phyloP scores from a whole-genome alignment of 345 rosid species.

The Abelmoschus esculentus region DNA sequence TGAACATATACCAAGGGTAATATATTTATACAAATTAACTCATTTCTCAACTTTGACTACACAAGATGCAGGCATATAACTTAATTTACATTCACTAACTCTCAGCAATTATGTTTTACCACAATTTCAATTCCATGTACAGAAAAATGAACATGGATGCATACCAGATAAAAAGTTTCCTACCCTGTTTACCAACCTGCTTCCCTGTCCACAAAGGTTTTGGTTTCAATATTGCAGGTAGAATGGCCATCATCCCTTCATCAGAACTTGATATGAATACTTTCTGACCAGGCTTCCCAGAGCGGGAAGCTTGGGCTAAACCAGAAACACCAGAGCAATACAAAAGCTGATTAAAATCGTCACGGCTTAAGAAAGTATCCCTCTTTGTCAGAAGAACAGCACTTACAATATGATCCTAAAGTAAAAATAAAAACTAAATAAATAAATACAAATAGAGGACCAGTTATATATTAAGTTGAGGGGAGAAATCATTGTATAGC shows the following conservation, averaged over 20 bases:
- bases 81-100: neutral
- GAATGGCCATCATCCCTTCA: conserved; percentile 35
- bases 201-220: conserved; percentile 94
- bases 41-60: neutral
- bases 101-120: neutral
- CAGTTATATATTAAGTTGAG: conserved; percentile 10
- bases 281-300: conserved; percentile 56
- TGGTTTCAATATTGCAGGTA: conserved; percentile 81
- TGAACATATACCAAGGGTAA: neutral
- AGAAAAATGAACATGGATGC: neutral
- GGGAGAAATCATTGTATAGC: neutral
- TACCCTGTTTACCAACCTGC: conserved; percentile 47
- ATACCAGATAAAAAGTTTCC: neutral
- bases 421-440: neutral
- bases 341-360: conserved; percentile 74
- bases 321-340: conserved; percentile 69
- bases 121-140: neutral
- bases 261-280: conserved; percentile 42
- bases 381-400: conserved; percentile 80
- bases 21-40: neutral
- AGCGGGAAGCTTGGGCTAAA: conserved; percentile 32
- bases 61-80: neutral
- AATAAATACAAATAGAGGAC: neutral
- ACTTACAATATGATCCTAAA: conserved; percentile 87
- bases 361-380: conserved; percentile 71